Base-by-base conservation (phyloP, 208 protist species). In the Blastocrithidia nonstop region DNA sequence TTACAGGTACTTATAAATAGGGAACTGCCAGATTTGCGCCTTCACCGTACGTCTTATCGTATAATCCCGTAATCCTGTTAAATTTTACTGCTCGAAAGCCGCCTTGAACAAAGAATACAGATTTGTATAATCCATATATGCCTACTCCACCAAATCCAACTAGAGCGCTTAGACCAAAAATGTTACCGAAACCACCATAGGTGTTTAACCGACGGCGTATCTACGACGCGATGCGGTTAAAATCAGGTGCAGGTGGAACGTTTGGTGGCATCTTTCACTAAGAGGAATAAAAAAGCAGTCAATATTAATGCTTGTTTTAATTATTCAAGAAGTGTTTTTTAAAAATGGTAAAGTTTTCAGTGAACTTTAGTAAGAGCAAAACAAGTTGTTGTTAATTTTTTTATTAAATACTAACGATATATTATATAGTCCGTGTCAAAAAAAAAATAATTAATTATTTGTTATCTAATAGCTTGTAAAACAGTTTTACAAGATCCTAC, bases 61-160 rank as follows among this genome's bases (percentile, higher is more conserved):
- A 76, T 17, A 98, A 72, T 28, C 97, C 97, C 22, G 70, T 81
- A 44, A 98, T 71, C 57, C 90, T 74, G 67, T 97, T 98, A 66
- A 98, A 99, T 52, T 98, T 96, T 27, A 99, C 82, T 15, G 95
- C 96, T 36, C 94, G 83, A 57, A 89, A 95, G 37, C 96, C 97
- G 65, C 90, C 95, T 23, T 97, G 92, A 25, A 98, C 96, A 60
- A 93, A 93, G 72, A 75, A 95, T 35, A 97, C 54, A 17, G 80
- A 88, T 50, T 93, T 82, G 69, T 87, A 90, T 17, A 86, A 56
- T 13, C 54, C 71, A 37, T 79, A 78, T 17, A 61, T 54, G 33
- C 61, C 61, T 29, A 79, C 44, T 15, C 58, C 52, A 6, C 61
- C 61, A n/a, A 87, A 28, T 8, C 69, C 66, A 6, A 74, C 38